Conservation (phyloP, 805 yeast genomes). For the Lipomyces yamanashiensis region DNA sequence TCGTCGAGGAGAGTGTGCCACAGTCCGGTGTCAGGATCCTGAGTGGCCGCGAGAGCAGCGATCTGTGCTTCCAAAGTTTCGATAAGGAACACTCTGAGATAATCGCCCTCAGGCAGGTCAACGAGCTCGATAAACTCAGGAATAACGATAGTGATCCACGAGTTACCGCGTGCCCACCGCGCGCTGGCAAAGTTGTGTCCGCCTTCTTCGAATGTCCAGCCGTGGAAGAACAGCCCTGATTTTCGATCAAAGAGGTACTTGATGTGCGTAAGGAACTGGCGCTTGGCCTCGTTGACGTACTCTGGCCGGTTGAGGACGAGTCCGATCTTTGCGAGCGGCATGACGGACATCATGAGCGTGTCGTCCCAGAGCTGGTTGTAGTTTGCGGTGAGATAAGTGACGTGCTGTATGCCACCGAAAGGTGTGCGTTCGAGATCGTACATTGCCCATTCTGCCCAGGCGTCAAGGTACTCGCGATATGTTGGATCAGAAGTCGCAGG, state of each 20-base stretch:
- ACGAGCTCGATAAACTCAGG: constrained; percentile 48
- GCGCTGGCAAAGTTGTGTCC: constrained; percentile 37
- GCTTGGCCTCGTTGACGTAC: constrained; percentile 47
- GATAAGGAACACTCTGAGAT: constrained; percentile 42
- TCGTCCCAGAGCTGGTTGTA: constrained; percentile 41
- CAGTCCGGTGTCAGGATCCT: constrained; percentile 44
- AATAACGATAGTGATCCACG: constrained; percentile 49
- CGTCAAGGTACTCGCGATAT: constrained; percentile 41
- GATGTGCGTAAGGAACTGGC: constrained; percentile 46
- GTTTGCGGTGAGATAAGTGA: constrained; percentile 45
- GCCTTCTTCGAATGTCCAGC: constrained; percentile 38
- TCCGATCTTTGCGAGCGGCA: constrained; percentile 48
- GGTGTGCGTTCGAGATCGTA: constrained; percentile 44
- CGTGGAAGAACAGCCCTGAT: constrained; percentile 48
- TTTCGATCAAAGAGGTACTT: constrained; percentile 45
- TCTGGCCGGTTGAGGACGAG: constrained; percentile 41
- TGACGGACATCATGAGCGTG: constrained; percentile 49
- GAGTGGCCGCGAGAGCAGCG: constrained; percentile 40
- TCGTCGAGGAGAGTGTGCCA: constrained; percentile 48
- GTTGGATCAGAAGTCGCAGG: constrained; percentile 38
- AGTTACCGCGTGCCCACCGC: constrained; percentile 49
- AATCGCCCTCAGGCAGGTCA: constrained; percentile 43
- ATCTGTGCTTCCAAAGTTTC: constrained; percentile 47
- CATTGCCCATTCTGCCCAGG: constrained; percentile 49
- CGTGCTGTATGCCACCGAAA: constrained; percentile 48